Evolutionary conservation across 108 stramenopile genomes (phyloP).

Genomic region (Schizochytrium sp.): DNA sequence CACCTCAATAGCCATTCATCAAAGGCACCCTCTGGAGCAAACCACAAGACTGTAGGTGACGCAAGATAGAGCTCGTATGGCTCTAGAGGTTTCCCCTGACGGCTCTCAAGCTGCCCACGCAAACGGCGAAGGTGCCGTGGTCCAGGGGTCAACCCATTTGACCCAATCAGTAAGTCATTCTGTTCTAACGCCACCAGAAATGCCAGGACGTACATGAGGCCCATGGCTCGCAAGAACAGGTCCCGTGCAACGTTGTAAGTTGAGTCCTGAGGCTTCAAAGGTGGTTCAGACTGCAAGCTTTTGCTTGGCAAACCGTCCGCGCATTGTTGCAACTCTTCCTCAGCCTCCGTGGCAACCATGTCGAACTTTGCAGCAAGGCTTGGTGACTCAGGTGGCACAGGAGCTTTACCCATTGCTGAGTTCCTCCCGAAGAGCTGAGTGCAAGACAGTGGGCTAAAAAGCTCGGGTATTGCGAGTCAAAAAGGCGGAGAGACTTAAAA

Average conservation of each 20-base stretch:
- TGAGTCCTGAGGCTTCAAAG: background rate
- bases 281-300: too few species aligned
- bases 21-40: slow-evolving; percentile 62
- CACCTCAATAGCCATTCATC: slow-evolving; percentile 67
- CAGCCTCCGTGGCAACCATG: too few species aligned
- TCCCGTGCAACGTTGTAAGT: slow-evolving; percentile 65
- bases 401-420: too few species aligned
- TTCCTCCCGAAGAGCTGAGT: too few species aligned
- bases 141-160: slow-evolving; percentile 73
- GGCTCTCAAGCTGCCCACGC: slow-evolving; percentile 13
- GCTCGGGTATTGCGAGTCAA: too few species aligned
- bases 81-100: slow-evolving; percentile 7
- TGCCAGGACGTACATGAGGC: slow-evolving; percentile 76
- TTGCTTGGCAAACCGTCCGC: too few species aligned
- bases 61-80: slow-evolving; percentile 42
- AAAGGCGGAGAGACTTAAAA: too few species aligned
- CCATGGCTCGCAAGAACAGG: slow-evolving; percentile 73
- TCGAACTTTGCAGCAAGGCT: too few species aligned
- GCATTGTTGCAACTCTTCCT: too few species aligned
- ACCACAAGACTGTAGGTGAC: slow-evolving; percentile 65
- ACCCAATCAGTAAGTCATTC: slow-evolving; percentile 78
- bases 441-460: too few species aligned
- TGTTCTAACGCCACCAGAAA: slow-evolving; percentile 78
- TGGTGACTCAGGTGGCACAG: too few species aligned
- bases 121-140: slow-evolving; percentile 61